These are phyloP conservation scores for Chenopodium album DNA, from an alignment of 148 eudicot genomes.

Conservation along the genomic window DNA sequence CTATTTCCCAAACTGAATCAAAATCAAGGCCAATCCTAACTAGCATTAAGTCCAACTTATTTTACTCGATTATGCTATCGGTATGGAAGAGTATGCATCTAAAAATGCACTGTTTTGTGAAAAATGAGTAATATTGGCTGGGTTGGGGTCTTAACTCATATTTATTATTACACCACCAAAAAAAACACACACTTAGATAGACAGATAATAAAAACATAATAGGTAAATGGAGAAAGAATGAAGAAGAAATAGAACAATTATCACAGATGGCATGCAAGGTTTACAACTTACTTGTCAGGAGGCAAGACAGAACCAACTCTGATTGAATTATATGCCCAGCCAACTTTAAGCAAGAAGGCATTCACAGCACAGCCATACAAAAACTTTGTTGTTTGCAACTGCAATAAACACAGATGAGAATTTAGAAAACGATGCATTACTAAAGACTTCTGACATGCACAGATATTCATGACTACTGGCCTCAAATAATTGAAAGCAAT, in stretches of 20 bases:
- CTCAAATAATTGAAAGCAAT: not conserved
- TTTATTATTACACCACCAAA: not conserved
- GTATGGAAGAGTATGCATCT: not conserved
- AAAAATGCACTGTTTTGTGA: not conserved
- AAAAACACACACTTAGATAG: not conserved
- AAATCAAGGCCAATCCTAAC: not conserved
- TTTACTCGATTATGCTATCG: not conserved
- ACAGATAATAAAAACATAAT: not conserved
- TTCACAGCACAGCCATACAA: conserved; percentile 88
- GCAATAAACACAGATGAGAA: conserved; percentile 32
- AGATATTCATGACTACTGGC: not conserved
- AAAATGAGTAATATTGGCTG: not conserved
- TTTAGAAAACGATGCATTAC: not conserved
- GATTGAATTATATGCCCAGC: conserved; percentile 79
- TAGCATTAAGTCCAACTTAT: not conserved
- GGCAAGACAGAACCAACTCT: conserved; percentile 62
- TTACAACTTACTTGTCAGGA: conserved; percentile 51
- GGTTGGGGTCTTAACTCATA: not conserved
- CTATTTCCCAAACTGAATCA: not conserved
- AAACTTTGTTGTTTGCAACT: conserved; percentile 76
- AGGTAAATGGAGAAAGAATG: not conserved
- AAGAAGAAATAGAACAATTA: not conserved
- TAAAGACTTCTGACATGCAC: not conserved
- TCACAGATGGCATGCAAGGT: not conserved
- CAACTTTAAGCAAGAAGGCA: conserved; percentile 61